Conservation (phyloP, 305 asterid species). For the Plantago coronopus region DNA sequence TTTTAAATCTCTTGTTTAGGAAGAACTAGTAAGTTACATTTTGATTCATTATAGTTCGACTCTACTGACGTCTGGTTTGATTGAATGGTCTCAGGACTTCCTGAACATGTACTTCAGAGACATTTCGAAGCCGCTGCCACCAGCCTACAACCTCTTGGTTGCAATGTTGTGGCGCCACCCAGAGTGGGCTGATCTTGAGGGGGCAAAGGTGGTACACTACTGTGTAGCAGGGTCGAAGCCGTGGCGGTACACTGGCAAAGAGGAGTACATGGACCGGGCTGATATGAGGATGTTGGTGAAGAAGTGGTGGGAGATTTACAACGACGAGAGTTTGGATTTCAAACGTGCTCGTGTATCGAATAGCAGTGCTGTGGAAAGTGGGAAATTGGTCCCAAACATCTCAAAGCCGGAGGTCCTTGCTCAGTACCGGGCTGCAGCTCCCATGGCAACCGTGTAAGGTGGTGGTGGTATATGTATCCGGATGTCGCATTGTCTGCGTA, state of each 20-base stretch:
- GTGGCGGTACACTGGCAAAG: conserved; percentile 39
- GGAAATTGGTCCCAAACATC: conserved; percentile 6
- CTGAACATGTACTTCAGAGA: conserved; percentile 48
- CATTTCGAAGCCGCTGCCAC: conserved; percentile 29
- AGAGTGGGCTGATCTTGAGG: conserved; percentile 31
- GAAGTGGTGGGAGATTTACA: conserved; percentile 51
- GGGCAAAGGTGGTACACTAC: conserved; percentile 45
- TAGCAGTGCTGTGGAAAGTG: background rate
- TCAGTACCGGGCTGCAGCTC: conserved; percentile 6
- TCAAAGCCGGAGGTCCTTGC: conserved; percentile 6
- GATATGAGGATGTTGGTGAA: conserved; percentile 41
- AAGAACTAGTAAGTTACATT: too few species aligned
- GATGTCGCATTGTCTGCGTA: too few species aligned
- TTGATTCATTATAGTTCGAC: too few species aligned
- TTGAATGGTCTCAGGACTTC: conserved; percentile 39
- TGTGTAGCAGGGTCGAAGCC: conserved; percentile 56
- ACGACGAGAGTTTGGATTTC: conserved; percentile 35
- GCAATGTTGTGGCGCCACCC: conserved; percentile 66
- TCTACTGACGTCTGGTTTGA: too few species aligned
- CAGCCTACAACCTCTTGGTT: conserved; percentile 40
- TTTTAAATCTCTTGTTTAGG: too few species aligned
- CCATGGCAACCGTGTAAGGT: background rate
- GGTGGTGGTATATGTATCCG: too few species aligned
- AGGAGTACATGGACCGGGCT: conserved; percentile 38
- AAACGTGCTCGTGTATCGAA: background rate